Base-by-base conservation (phyloP, 2,329 filamentous ascomycete genomes). In the Trichoderma sp. region DNA sequence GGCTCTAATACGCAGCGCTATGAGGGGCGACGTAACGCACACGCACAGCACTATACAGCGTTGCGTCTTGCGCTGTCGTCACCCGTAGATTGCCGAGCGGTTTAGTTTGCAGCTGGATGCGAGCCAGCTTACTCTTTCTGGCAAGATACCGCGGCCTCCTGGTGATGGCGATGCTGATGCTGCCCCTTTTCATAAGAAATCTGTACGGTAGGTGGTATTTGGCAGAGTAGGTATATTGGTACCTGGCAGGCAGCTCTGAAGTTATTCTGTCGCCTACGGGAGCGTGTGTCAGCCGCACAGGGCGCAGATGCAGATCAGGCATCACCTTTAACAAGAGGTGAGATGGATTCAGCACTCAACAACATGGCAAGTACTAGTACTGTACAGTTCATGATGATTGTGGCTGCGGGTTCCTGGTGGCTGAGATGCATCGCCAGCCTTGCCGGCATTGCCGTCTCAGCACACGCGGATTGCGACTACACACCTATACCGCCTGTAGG, bases 21-120 rank as follows among this genome's bases (percentile, higher is more conserved):
- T 46, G 59, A 63, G 30, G 26, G 59, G 46, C 21, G n/a, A 26
- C 59, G 59, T 52, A 52, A 63, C 43, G 46, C 59, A 63, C 59
- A 52, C 59, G 59, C 37, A 63, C 21, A 30, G 11, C 43, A 30
- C 39, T 43, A 18, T 34, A 1, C 43, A 8, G 46, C 46, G n/a
- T 49, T 49, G 46, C 46, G 46, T 24, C 13, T 1, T 3, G 8
- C 5, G 21, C 10, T 49, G 46, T 49, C 46, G 46, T 49, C 46
- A 49, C 46, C 46, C n/a, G 16, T 18, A 43, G 39, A 43, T 43
- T 18, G 18, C 5, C 10, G 39, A 43, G 5, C 18, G 39, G 0
- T 3, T 7, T 5, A 3, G 16, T n/a, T 8, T 7, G 1, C 13
- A 10, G 32, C 32, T 32, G 30, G 32, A 34, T 34, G 14, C 8